Evolutionary conservation across 495 filamentous ascomycete genomes (phyloP).

Genomic region (Hypoxylon lenormandii): DNA sequence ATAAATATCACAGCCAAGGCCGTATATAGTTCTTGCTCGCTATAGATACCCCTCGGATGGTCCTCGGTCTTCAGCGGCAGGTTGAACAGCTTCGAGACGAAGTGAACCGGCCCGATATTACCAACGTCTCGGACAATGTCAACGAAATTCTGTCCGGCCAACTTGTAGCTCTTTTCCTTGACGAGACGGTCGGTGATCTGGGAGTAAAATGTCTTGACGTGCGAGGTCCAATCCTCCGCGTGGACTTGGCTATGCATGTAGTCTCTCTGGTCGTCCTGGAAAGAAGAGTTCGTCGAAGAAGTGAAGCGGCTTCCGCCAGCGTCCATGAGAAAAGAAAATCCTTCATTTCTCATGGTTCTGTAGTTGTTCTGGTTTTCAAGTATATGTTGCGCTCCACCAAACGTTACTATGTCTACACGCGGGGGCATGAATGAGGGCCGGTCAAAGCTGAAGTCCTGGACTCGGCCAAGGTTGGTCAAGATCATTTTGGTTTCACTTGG

Average conservation of each 20-base stretch:
- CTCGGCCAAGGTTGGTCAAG: conserved; percentile 75
- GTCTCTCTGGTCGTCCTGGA: conserved; percentile 60
- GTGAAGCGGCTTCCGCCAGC: conserved; percentile 63
- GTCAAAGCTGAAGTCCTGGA: conserved; percentile 77
- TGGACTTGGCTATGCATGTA: conserved; percentile 73
- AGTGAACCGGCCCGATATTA: conserved; percentile 77
- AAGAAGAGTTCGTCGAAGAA: conserved; percentile 64
- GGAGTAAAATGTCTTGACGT: conserved; percentile 73
- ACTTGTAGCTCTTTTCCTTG: conserved; percentile 68
- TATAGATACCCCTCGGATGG: conserved; percentile 76
- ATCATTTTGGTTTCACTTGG: conserved; percentile 76
- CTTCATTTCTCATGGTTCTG: conserved; percentile 71
- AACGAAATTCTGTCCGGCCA: conserved; percentile 72
- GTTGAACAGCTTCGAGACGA: conserved; percentile 77
- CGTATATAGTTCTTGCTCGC: conserved; percentile 81
- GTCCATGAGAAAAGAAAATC: conserved; percentile 65
- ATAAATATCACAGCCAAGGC: conserved; percentile 75
- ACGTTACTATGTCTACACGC: conserved; percentile 68
- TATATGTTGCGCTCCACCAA: conserved; percentile 72
- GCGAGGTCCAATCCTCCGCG: conserved; percentile 63
- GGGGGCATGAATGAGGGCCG: conserved; percentile 66
- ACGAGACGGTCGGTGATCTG: conserved; percentile 74
- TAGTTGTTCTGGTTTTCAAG: conserved; percentile 72
- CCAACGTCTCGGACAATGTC: conserved; percentile 82
- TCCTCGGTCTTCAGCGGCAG: conserved; percentile 78